These are phyloP conservation scores for Mycena citricolor DNA, from an alignment of 1,284 basidiomycete genomes.

Conservation along the genomic window DNA sequence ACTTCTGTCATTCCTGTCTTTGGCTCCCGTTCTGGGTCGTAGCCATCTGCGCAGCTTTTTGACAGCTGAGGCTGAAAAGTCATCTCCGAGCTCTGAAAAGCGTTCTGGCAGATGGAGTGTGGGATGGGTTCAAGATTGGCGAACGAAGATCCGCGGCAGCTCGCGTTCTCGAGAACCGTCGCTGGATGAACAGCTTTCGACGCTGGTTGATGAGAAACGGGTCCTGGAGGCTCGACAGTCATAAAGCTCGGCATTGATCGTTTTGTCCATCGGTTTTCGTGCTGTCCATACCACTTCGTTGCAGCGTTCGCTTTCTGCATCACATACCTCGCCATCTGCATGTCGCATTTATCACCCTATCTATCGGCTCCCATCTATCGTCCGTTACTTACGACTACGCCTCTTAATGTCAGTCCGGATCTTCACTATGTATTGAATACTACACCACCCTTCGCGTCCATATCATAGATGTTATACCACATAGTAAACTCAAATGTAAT, in stretches of 20 bases:
- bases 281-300: no score
- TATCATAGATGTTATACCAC: no score
- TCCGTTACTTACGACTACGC: background rate
- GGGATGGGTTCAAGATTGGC: slow-evolving; percentile 21
- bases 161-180: slow-evolving; percentile 21
- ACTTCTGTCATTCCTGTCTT: slow-evolving; percentile 70
- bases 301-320: no score
- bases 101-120: slow-evolving; percentile 17
- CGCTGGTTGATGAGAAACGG: slow-evolving; percentile 27
- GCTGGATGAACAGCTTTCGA: slow-evolving; percentile 18
- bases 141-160: slow-evolving; percentile 21
- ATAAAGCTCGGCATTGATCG: no score
- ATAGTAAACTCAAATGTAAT: no score
- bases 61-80: slow-evolving; percentile 49
- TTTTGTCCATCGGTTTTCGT: no score
- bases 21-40: slow-evolving; percentile 75
- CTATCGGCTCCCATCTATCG: background rate
- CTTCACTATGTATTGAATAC: no score
- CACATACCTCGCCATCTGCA: no score
- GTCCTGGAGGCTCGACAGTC: slow-evolving; percentile 21
- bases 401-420: background rate
- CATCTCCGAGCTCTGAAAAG: slow-evolving; percentile 20
- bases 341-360: no score
- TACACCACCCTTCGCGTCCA: no score
- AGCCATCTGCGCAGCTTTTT: slow-evolving; percentile 59